Base-by-base conservation (phyloP, 192 early-diverging fungal species). In the Linnemannia elongata region DNA sequence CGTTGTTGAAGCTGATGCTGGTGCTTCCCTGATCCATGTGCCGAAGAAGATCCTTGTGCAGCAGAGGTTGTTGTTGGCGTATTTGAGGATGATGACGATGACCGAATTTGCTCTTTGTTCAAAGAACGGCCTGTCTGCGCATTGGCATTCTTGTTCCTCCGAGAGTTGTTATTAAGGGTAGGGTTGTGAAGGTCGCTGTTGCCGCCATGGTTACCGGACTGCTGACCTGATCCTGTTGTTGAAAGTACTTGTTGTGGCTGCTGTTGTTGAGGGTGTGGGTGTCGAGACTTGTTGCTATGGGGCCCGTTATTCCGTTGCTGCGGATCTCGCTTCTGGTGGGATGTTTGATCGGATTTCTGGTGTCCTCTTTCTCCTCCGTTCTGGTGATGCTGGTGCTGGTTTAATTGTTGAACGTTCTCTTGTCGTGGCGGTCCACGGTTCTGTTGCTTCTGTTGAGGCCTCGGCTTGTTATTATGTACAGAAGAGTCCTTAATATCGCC, bases 61-160 rank as follows among this genome's bases (percentile, higher is more conserved):
- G 49, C 5, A 20, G 44, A 13, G 9, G 44, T 45, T 45, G 49
- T 52, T 20, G 2, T 76, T 36, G 66, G 20, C 52, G 69, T 24
- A 71, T 49, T 70, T 78, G 77, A 36, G 1, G 77, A 45, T 78
- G 77, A 36, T 17, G 77, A 45, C 44, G 12, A 45, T 45, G 44
- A 12, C 6, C 49, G 49, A 52, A 22, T 52, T 2, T 20, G 49
- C 4, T 52, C 49, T 3, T 52, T 81, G 69, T 70, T 82, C 80
- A 82, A 82, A 82, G 80, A 69, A 76, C 80, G 80, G 41, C 70
- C 41, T 39, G 60, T 66, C 60, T 66, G 60, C 60, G 60, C 60
- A 66, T 66, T 66, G 60, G 30, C 60, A 66, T 66, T 66, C 13
- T 66, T 66, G 60, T 33, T 73, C 39, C 44, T 35, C n/a, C 68